Conservation (phyloP, 208 protist genomes). For the Leishmania tropica region DNA sequence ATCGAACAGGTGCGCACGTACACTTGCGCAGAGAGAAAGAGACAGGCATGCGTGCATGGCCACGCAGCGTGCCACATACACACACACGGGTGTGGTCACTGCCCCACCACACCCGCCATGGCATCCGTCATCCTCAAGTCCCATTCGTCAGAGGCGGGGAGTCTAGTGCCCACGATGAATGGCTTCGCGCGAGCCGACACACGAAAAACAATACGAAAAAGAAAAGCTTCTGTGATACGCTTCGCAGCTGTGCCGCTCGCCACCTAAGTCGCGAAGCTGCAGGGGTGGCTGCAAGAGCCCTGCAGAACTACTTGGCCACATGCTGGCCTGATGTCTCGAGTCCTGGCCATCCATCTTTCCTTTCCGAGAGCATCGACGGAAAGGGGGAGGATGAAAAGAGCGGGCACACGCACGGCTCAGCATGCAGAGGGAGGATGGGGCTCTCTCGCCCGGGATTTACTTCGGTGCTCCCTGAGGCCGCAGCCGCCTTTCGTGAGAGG, state of each 20-base stretch:
- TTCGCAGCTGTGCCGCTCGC: neutral
- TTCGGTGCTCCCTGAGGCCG: neutral
- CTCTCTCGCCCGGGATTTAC: neutral
- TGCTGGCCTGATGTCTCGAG: neutral
- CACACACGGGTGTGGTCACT: neutral
- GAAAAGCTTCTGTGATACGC: neutral
- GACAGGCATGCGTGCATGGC: neutral
- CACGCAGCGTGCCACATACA: neutral
- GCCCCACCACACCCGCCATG: neutral
- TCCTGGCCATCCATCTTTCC: neutral
- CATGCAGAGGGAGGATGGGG: neutral
- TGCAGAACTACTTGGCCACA: neutral
- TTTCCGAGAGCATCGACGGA: neutral
- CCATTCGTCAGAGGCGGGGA: neutral
- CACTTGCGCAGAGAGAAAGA: neutral
- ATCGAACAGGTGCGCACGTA: neutral
- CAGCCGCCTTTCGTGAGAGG: neutral
- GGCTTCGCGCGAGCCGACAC: neutral
- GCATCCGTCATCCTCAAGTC: neutral
- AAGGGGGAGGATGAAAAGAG: neutral
- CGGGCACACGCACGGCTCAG: neutral
- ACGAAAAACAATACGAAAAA: neutral
- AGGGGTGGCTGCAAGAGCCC: neutral
- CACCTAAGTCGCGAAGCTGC: neutral
- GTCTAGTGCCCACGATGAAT: neutral